Evolutionary conservation across 306 rosid genomes (phyloP), one percentile per base, ranked within the genome.

Genomic region (Vigna nakashimae): DNA sequence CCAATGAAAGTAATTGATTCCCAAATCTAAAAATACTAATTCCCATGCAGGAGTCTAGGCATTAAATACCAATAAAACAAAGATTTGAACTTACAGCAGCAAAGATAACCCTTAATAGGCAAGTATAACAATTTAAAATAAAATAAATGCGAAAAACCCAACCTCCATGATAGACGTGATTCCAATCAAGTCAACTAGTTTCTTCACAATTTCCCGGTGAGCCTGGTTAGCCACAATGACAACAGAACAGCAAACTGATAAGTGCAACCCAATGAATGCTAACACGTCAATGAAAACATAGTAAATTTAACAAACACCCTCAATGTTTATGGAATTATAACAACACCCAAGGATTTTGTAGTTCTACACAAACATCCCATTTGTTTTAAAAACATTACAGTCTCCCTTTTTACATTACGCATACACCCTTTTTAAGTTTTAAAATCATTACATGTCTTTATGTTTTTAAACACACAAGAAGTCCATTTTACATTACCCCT

Each of bases 121-220:
- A 49, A 80, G 75, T 69, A 53, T 66, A 80, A 57, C 40, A 79
- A 58, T 71, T 69, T 34, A 78, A 78, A 78, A 72, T 64, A 42
- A 73, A 57, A 65, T 6, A 83, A 46, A 83, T 38, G 75, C 36
- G 65, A 77, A 74, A 30, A 53, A 86, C 87, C 90, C 69, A 85
- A 95, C 99, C 99, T 95, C 99, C 99, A 95, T 95, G 77, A 95
- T 85, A 79, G 99, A 95, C 75, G 99, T 95, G 81, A 92, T 91
- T 88, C 99, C 99, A 83, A 95, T 89, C 91, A 95, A 86, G 70
- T 95, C 99, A 75, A 92, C 98, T 59, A 95, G 97, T 85, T 88
- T 95, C 88, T 82, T 88, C 66, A 95, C 86, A 83, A 92, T 87
- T 58, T 83, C 97, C 65, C 82, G 96, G 86, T 92, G 97, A 45